phyloP scores from a whole-genome alignment of 2,329 filamentous ascomycete species.

The Emergomyces pasteurianus region DNA sequence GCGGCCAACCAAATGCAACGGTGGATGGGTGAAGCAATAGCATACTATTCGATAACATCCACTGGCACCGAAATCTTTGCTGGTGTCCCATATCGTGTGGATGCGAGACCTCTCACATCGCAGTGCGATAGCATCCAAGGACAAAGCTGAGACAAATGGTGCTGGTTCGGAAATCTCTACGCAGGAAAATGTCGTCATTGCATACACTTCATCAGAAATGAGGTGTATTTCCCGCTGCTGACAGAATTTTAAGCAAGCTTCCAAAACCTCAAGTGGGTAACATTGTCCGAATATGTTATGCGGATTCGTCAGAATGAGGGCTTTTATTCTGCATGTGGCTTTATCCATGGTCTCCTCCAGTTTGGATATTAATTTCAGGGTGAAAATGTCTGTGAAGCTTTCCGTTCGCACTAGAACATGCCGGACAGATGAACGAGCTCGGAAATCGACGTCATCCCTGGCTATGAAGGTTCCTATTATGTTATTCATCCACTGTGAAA shows the following conservation, averaged over 20 bases:
- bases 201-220: slow-evolving; percentile 20
- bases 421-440: slow-evolving; percentile 9
- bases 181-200: slow-evolving; percentile 11
- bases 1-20: neutral
- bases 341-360: slow-evolving; percentile 10
- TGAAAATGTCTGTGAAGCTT: slow-evolving; percentile 10
- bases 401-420: slow-evolving; percentile 12
- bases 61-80: slow-evolving; percentile 14
- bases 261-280: slow-evolving; percentile 14
- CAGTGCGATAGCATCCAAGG: slow-evolving; percentile 7
- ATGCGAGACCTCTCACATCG: slow-evolving; percentile 12
- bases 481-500: neutral
- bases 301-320: slow-evolving; percentile 17
- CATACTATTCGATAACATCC: slow-evolving; percentile 13
- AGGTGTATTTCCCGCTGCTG: slow-evolving; percentile 14
- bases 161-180: slow-evolving; percentile 7
- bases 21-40: neutral
- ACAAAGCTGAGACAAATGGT: slow-evolving; percentile 12
- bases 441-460: slow-evolving; percentile 14
- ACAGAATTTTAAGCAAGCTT: slow-evolving; percentile 15
- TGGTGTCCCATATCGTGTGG: slow-evolving; percentile 14
- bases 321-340: slow-evolving; percentile 11
- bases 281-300: slow-evolving; percentile 18
- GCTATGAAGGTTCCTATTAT: slow-evolving; percentile 5
- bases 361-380: slow-evolving; percentile 7